Evolutionary conservation across 768 basidiomycete species (phyloP).

Genomic region (Wakefieldia striispora): DNA sequence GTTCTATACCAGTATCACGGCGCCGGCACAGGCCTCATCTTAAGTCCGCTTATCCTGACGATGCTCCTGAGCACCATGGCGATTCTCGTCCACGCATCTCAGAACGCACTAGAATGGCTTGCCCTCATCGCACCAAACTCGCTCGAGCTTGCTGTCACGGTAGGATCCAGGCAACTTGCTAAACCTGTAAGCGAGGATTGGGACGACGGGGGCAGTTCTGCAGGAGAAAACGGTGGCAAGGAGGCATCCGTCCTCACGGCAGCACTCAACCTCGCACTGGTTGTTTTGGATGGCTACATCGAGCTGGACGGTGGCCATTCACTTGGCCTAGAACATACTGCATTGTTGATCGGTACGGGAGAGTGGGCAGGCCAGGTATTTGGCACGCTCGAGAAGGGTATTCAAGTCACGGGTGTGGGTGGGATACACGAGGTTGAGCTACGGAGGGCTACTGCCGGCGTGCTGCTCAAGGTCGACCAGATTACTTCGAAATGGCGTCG

Average conservation of each 20-base stretch:
- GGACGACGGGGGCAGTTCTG: conserved; percentile 30
- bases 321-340: conserved; percentile 72
- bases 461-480: conserved; percentile 77
- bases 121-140: conserved; percentile 77
- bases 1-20: conserved; percentile 60
- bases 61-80: conserved; percentile 75
- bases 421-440: conserved; percentile 62
- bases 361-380: conserved; percentile 84
- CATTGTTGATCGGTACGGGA: conserved; percentile 63
- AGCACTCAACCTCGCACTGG: conserved; percentile 73
- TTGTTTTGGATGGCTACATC: conserved; percentile 70
- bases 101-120: conserved; percentile 79
- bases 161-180: conserved; percentile 68
- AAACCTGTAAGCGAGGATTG: conserved; percentile 34
- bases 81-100: conserved; percentile 78
- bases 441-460: conserved; percentile 71
- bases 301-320: conserved; percentile 77
- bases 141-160: conserved; percentile 77
- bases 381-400: conserved; percentile 59
- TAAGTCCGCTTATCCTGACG: conserved; percentile 73
- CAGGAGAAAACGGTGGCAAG: conserved; percentile 35
- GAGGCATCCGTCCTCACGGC: conserved; percentile 74
- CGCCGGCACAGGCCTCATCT: conserved; percentile 78
- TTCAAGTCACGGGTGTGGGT: conserved; percentile 58
- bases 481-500: conserved; percentile 65